Conservation (phyloP, 1,284 basidiomycete species). For the Quambalaria eucalypti region DNA sequence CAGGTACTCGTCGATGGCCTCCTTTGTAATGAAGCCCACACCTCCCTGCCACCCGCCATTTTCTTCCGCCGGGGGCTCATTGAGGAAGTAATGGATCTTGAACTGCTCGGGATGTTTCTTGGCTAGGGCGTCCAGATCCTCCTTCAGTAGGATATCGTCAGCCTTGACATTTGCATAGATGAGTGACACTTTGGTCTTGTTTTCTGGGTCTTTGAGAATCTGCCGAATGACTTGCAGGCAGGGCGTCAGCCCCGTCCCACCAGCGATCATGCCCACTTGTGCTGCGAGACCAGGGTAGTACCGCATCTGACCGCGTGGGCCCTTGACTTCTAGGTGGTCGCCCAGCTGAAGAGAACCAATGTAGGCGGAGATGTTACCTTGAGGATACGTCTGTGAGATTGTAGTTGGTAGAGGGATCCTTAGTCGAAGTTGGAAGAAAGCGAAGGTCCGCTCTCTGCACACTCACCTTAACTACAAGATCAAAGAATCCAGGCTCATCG, state of each 20-base stretch:
- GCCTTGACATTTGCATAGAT: conserved; percentile 84
- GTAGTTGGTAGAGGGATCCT: neutral
- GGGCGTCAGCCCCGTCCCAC: conserved; percentile 85
- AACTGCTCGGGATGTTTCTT: conserved; percentile 61
- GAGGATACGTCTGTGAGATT: conserved; percentile 66
- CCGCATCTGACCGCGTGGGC: conserved; percentile 78
- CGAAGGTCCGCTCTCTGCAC: neutral
- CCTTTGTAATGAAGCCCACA: conserved; percentile 82
- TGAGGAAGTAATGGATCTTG: conserved; percentile 77
- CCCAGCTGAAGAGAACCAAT: conserved; percentile 57
- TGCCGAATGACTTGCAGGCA: conserved; percentile 75
- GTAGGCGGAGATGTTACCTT: conserved; percentile 88
- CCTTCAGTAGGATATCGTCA: conserved; percentile 59
- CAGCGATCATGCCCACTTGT: conserved; percentile 84
- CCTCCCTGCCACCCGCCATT: conserved; percentile 76
- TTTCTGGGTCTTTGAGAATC: conserved; percentile 71
- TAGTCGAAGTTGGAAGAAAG: no score
- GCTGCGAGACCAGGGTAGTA: conserved; percentile 48
- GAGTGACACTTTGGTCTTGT: conserved; percentile 77
- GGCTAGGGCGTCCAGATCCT: conserved; percentile 73
- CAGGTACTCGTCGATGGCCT: conserved; percentile 66
- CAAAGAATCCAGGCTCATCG: conserved; percentile 75
- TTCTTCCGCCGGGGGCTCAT: conserved; percentile 88
- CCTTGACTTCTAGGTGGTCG: conserved; percentile 76
- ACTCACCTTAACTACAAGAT: conserved; percentile 84